A percentile compares a stretch with the other conserved stretches of the same genome.
phyloP scores from a whole-genome alignment of 1,284 basidiomycete genomes.

The Cerioporus squamosus region DNA sequence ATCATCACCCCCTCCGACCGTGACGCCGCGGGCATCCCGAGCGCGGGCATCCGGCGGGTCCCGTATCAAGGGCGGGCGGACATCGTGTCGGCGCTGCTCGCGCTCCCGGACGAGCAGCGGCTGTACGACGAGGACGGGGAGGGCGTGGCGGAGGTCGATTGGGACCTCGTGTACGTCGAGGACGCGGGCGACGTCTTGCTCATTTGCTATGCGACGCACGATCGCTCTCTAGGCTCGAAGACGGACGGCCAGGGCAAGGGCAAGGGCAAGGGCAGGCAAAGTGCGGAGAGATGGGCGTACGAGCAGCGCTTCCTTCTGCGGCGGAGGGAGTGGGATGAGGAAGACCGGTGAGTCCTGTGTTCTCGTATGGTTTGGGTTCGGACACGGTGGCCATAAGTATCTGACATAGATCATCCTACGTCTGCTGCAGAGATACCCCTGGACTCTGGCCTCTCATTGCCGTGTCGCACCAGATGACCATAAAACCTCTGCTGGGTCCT shows the following conservation, averaged over 20 bases:
- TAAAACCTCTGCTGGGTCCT: constrained; percentile 6
- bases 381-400: too few species aligned
- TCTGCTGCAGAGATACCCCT: constrained; percentile 15
- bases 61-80: constrained; percentile 20
- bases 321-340: constrained; percentile 36
- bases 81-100: constrained; percentile 26
- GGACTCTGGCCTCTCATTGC: constrained; percentile 33
- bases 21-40: not conserved
- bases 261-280: constrained; percentile 1
- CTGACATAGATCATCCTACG: too few species aligned
- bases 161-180: constrained; percentile 28
- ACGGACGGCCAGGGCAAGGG: not conserved
- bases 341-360: constrained; percentile 28
- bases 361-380: not conserved
- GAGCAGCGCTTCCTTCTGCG: constrained; percentile 41
- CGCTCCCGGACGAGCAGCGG: constrained; percentile 20
- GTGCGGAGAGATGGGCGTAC: constrained; percentile 15
- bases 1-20: constrained; percentile 3
- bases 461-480: constrained; percentile 35
- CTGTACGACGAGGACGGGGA: constrained; percentile 9
- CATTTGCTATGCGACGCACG: constrained; percentile 23
- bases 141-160: constrained; percentile 17
- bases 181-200: constrained; percentile 29
- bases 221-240: not conserved
- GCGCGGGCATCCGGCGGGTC: not conserved